Evolutionary conservation across 805 yeast species (phyloP).

Genomic region (Wickerhamiella spandovensis): DNA sequence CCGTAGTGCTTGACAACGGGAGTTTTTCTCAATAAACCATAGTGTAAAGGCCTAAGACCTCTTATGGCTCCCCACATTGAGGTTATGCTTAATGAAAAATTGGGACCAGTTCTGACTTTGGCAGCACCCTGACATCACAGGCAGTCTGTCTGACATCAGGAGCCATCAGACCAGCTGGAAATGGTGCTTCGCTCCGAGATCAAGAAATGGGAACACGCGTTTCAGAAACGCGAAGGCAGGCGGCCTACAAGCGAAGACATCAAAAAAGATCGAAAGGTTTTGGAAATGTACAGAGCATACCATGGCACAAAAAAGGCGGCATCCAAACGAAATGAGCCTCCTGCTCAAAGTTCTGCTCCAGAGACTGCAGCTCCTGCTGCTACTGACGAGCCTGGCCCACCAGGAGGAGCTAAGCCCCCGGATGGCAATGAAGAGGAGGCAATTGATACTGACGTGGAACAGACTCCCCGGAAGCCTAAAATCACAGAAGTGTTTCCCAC

Average conservation of each 20-base stretch:
- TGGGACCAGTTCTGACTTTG: no score
- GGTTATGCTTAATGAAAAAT: background rate
- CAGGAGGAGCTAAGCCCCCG: background rate
- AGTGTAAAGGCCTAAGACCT: background rate
- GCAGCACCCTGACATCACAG: no score
- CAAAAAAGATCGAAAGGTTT: background rate
- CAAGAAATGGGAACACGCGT: conserved; percentile 44
- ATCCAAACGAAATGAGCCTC: background rate
- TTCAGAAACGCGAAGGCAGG: conserved; percentile 18
- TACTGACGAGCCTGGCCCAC: background rate
- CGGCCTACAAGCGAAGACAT: background rate
- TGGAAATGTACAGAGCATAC: background rate
- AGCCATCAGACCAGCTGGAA: no score
- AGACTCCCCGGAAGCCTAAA: conserved; percentile 5
- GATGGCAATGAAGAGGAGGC: background rate
- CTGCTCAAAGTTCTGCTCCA: background rate
- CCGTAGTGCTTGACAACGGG: background rate
- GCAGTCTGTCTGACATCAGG: no score
- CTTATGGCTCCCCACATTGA: background rate
- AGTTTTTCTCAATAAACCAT: background rate
- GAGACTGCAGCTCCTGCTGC: background rate
- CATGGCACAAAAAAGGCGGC: background rate
- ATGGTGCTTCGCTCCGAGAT: conserved; percentile 30
- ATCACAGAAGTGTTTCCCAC: conserved; percentile 60
- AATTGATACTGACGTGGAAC: background rate